Evolutionary conservation across 768 basidiomycete genomes (phyloP).

Genomic region (Butyriboletus loyo): DNA sequence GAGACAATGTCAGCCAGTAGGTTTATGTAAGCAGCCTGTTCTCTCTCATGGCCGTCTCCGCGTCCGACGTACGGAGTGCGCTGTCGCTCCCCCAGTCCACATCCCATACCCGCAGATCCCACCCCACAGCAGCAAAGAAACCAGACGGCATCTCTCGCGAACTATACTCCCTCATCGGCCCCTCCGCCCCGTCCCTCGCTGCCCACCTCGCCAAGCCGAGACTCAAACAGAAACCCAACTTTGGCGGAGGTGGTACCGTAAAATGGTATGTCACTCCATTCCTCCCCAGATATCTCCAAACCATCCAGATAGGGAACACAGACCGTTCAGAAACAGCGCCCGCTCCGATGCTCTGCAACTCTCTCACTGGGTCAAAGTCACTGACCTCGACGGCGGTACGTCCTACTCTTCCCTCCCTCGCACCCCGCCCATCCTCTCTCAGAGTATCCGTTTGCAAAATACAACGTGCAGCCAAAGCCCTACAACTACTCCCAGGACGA

Average conservation of each 20-base stretch:
- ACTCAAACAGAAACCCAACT: slow-evolving; percentile 82
- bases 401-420: background rate
- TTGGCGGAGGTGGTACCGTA: slow-evolving; percentile 56
- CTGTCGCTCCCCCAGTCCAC: slow-evolving; percentile 52
- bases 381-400: slow-evolving; percentile 55
- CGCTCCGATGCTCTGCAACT: slow-evolving; percentile 67
- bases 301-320: slow-evolving; percentile 61
- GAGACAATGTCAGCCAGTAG: background rate
- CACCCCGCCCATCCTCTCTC: background rate
- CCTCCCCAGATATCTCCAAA: background rate
- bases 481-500: slow-evolving; percentile 85
- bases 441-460: slow-evolving; percentile 84
- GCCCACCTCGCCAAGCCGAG: slow-evolving; percentile 77
- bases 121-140: slow-evolving; percentile 47
- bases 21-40: background rate
- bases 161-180: slow-evolving; percentile 92
- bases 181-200: slow-evolving; percentile 82
- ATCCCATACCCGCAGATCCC: slow-evolving; percentile 44
- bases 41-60: slow-evolving; percentile 57
- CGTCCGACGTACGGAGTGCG: slow-evolving; percentile 82
- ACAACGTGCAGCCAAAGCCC: slow-evolving; percentile 63
- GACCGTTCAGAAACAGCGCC: slow-evolving; percentile 69
- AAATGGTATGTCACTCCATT: slow-evolving; percentile 58
- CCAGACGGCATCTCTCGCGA: slow-evolving; percentile 92
- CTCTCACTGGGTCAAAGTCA: slow-evolving; percentile 78